Conservation (phyloP, 768 basidiomycete species). For the Pisolithus tinctorius region DNA sequence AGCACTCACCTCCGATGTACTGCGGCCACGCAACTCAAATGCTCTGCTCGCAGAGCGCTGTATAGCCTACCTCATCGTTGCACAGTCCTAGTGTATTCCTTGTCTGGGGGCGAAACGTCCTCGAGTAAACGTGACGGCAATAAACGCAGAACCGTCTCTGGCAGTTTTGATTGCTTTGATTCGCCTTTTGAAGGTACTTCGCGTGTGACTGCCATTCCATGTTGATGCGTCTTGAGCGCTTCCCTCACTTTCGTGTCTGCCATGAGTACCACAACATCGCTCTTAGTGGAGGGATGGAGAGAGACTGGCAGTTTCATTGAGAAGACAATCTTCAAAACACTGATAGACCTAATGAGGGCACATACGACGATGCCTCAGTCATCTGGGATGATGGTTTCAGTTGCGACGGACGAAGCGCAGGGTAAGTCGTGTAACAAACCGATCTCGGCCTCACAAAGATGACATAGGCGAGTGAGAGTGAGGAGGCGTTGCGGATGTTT, state of each 20-base stretch:
- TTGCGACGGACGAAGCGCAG: conserved; percentile 65
- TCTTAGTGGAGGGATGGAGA: conserved; percentile 48
- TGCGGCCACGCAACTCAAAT: conserved; percentile 25
- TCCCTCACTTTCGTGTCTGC: conserved; percentile 88
- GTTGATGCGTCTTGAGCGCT: conserved; percentile 56
- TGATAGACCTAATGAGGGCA: conserved; percentile 3
- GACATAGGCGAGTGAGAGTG: neutral
- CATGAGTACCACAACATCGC: conserved; percentile 64
- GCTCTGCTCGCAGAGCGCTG: conserved; percentile 75
- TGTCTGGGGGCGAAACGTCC: conserved; percentile 14
- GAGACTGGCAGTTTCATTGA: conserved; percentile 37
- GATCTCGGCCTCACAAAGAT: conserved; percentile 67
- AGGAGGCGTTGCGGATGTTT: neutral
- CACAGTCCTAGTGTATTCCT: no score
- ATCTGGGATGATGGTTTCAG: conserved; percentile 85
- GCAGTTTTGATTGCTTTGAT: conserved; percentile 11
- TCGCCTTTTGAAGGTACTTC: conserved; percentile 5
- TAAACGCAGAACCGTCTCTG: conserved; percentile 39
- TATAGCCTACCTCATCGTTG: conserved; percentile 69
- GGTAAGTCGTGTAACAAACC: conserved; percentile 81
- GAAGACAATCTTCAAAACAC: neutral
- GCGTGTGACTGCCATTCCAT: conserved; percentile 5
- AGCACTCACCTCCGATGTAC: conserved; percentile 14
- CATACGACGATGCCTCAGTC: conserved; percentile 97
- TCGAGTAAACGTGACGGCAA: conserved; percentile 41